These are phyloP conservation scores for Nannochloris sp. DNA, from an alignment of 139 green algal genomes.

Conservation along the genomic window DNA sequence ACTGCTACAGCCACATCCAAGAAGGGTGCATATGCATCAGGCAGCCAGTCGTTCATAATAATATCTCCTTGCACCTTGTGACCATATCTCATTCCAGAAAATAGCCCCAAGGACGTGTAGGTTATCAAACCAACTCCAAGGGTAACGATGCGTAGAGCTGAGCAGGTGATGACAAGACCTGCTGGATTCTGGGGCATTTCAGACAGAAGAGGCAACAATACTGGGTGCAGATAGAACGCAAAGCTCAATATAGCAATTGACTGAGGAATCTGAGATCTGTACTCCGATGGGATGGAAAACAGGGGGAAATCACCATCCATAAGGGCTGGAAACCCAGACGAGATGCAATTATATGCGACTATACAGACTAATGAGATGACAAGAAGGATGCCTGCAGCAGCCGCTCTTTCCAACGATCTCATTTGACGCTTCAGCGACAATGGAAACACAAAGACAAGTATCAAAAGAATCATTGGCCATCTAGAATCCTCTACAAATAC, in stretches of 20 bases:
- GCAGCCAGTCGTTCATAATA: conserved; percentile 44
- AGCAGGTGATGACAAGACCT: conserved; percentile 22
- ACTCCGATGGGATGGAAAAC: conserved; percentile 8
- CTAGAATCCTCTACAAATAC: neutral
- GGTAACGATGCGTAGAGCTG: conserved; percentile 28
- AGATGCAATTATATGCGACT: conserved; percentile 16
- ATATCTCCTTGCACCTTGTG: conserved; percentile 33
- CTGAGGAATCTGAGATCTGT: conserved; percentile 25
- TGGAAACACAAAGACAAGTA: conserved; percentile 3
- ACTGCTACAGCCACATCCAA: conserved; percentile 24
- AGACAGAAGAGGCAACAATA: conserved; percentile 44
- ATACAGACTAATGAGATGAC: conserved; percentile 45
- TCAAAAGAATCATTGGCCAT: neutral
- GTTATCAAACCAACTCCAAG: conserved; percentile 14
- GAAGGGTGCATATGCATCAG: conserved; percentile 18
- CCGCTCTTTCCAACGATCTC: conserved; percentile 47
- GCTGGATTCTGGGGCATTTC: conserved; percentile 38
- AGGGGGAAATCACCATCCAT: conserved; percentile 50
- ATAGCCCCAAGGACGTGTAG: conserved; percentile 39
- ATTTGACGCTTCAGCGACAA: neutral
- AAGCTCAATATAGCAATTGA: conserved; percentile 40
- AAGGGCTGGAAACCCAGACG: conserved; percentile 54
- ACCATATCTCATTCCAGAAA: conserved; percentile 39
- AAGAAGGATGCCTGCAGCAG: conserved; percentile 49
- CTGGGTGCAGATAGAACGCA: conserved; percentile 50